Evolutionary conservation across 192 early-diverging fungal species (phyloP), one percentile per base, ranked within the genome.

Genomic region (Thoreauomyces humboldtii): DNA sequence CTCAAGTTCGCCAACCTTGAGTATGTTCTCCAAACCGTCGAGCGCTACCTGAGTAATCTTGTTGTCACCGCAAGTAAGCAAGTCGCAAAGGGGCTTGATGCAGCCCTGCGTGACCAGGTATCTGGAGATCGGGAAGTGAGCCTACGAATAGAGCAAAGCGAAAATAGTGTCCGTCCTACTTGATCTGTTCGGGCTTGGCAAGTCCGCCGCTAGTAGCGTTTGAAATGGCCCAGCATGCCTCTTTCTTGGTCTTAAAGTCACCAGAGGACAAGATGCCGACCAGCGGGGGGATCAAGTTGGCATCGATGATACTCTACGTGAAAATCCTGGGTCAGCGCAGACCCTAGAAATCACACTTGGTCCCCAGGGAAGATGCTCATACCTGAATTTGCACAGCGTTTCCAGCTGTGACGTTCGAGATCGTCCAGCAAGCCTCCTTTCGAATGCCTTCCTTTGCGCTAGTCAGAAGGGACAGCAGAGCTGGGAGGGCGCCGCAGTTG

Each of bases 351-450:
- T 82, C 89, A 42, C 96, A 93, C 71, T 92, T 93, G 50, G 91
- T 87, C 58, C 87, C 87, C 64, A 81, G 81, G 38, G 96, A 82
- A 44, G 96, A 80, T 33, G n/a, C 14, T 60, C 47, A 27, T 57
- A 81, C 79, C 66, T 79, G 75, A 77, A 99, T 98, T 77, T 99
- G 95, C 21, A 74, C 70, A 19, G 91, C 80, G 73, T 91, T 95
- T 42, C 96, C 96, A 11, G 96, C 95, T 29, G 96, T 99, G 75
- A 99, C 91, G 81, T 99, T 99, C 27, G 94, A 96, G 51, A 99
- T 94, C 15, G 96, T 99, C 96, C 96, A 99, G 80, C 95, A 98
- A 44, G 95, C 92, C 77, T 99, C 96, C 85, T 99, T 99, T 68
- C 93, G 86, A 73, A 99, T 96, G 43, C 85, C 90, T 34, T 99